Conservation (phyloP, 257 asterid genomes). For the Ajuga chamaepitys region DNA sequence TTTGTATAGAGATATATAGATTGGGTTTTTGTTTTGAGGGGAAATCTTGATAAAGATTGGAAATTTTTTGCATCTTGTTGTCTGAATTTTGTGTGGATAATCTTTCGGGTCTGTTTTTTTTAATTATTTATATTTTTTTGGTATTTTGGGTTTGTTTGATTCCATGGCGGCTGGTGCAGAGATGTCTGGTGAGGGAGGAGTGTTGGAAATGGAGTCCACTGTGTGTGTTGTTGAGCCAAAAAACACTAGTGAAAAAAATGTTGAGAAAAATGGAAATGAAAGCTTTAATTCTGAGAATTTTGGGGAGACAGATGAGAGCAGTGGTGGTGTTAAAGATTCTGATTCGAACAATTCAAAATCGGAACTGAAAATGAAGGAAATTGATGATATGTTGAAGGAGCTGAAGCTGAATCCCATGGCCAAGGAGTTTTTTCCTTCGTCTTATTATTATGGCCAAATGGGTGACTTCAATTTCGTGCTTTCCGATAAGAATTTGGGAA, state of each 20-base stretch:
- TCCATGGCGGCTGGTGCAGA: constrained; percentile 89
- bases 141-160: constrained; percentile 25
- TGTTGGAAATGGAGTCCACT: constrained; percentile 39
- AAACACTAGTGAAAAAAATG: constrained; percentile 13
- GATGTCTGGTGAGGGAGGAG: constrained; percentile 61
- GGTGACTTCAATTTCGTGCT: constrained; percentile 40
- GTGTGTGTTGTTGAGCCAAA: constrained; percentile 36
- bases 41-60: constrained; percentile 5
- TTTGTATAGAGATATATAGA: constrained; percentile 23
- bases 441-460: constrained; percentile 49
- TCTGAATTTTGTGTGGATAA: constrained; percentile 15
- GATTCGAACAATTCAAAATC: constrained; percentile 53
- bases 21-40: constrained; percentile 26
- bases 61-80: constrained; percentile 3
- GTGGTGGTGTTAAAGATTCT: constrained; percentile 40
- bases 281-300: constrained; percentile 33
- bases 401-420: constrained; percentile 87
- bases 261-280: constrained; percentile 24
- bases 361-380: constrained; percentile 55
- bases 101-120: neutral
- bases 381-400: constrained; percentile 62
- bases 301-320: constrained; percentile 22
- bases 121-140: neutral
- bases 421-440: constrained; percentile 83
- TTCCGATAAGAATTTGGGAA: constrained; percentile 35